phyloP scores from a whole-genome alignment of 208 protist species.

The Crithidia thermophila region DNA sequence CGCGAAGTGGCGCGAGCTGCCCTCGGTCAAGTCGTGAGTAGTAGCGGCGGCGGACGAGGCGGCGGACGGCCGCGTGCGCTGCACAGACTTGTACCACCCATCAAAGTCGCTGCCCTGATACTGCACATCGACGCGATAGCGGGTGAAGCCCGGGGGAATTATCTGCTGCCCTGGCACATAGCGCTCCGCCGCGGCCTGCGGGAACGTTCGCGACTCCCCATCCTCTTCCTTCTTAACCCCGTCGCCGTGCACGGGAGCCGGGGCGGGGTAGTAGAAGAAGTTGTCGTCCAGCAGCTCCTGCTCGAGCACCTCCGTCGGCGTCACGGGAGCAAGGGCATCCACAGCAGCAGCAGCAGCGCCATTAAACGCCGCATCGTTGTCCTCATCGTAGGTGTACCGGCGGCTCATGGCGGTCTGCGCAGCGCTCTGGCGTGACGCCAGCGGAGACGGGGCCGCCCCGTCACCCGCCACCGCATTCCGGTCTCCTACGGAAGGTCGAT shows the following conservation, averaged over 20 bases:
- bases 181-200: slow-evolving; percentile 5
- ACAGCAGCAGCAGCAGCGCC: not conserved
- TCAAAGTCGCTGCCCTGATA: slow-evolving; percentile 89
- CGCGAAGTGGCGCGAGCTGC: slow-evolving; percentile 33
- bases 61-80: slow-evolving; percentile 13
- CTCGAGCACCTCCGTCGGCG: slow-evolving; percentile 48
- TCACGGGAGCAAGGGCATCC: not conserved
- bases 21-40: slow-evolving; percentile 26
- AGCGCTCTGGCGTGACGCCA: too few species aligned
- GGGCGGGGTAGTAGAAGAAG: slow-evolving; percentile 69
- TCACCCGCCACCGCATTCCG: too few species aligned
- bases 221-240: not conserved
- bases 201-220: not conserved
- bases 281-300: slow-evolving; percentile 86
- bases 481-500: too few species aligned
- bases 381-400: slow-evolving; percentile 8
- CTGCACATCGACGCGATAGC: slow-evolving; percentile 91
- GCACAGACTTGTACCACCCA: slow-evolving; percentile 83
- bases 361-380: not conserved
- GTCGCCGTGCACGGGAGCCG: not conserved
- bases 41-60: slow-evolving; percentile 28
- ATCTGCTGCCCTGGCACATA: slow-evolving; percentile 89
- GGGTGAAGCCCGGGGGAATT: slow-evolving; percentile 73
- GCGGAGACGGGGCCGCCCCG: too few species aligned
- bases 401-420: not conserved